Percentiles rank a stretch among this genome's conserved stretches.
Conservation (phyloP, 495 filamentous ascomycete species). For the Patellaria atrata region DNA sequence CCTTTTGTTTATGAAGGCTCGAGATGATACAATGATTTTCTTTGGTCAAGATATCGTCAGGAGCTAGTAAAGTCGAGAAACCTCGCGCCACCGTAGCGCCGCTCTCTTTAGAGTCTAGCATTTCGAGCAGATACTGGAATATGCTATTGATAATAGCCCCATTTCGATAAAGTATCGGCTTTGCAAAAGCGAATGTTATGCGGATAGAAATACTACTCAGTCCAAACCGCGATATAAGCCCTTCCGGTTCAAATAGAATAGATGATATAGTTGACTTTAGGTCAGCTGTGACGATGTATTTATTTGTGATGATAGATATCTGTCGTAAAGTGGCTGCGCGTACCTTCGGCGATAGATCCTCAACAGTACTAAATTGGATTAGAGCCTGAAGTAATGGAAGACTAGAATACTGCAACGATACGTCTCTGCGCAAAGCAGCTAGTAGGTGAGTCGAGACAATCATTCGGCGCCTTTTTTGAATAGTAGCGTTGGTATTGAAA, state of each 20-base stretch:
- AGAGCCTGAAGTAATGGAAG: constrained; percentile 24
- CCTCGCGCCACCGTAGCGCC: constrained; percentile 37
- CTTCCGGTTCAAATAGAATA: constrained; percentile 21
- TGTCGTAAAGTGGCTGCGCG: constrained; percentile 43
- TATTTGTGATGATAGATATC: constrained; percentile 50
- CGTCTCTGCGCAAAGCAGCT: constrained; percentile 39
- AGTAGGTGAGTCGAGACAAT: constrained; percentile 49
- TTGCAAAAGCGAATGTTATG: constrained; percentile 28
- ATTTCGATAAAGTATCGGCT: constrained; percentile 28
- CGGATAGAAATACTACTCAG: constrained; percentile 23
- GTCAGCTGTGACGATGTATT: constrained; percentile 41
- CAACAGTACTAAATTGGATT: constrained; percentile 7
- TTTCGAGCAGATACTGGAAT: constrained; percentile 37
- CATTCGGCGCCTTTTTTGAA: constrained; percentile 20
- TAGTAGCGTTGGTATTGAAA: constrained; percentile 6
- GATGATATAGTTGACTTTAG: constrained; percentile 22
- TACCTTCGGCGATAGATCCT: constrained; percentile 6
- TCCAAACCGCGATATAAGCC: constrained; percentile 21
- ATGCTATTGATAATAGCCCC: constrained; percentile 28
- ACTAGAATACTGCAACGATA: constrained; percentile 17
- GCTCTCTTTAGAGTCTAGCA: constrained; percentile 37
- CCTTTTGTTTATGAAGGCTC: constrained; percentile 48
- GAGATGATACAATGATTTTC: constrained; percentile 50
- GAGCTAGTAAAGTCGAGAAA: constrained; percentile 45
- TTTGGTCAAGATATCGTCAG: constrained; percentile 50